Evolutionary conservation across 176 grass and related monocot species (phyloP).

Genomic region (Rhynchospora breviuscula): DNA sequence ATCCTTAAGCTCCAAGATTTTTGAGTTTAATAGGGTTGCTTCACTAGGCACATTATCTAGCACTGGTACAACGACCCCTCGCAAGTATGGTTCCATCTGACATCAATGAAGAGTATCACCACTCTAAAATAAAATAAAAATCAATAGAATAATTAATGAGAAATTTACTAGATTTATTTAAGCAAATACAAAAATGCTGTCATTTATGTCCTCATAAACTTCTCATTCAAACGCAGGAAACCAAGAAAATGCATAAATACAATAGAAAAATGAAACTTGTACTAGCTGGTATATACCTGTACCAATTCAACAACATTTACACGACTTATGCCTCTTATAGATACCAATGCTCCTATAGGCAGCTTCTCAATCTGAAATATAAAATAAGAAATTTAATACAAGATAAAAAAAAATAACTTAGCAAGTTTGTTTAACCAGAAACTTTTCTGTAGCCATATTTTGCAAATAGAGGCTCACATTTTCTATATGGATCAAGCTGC

Average conservation of each 20-base stretch:
- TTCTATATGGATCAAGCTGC: slow-evolving; percentile 83
- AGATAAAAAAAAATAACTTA: background rate
- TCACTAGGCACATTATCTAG: slow-evolving; percentile 40
- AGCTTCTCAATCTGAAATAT: slow-evolving; percentile 66
- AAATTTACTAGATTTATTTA: slow-evolving; percentile 7
- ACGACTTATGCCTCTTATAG: slow-evolving; percentile 79
- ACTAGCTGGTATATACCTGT: slow-evolving; percentile 32
- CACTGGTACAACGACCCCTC: slow-evolving; percentile 60
- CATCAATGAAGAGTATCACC: slow-evolving; percentile 57
- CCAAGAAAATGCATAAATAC: background rate
- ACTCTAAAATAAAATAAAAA: slow-evolving; percentile 42
- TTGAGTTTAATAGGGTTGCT: slow-evolving; percentile 37
- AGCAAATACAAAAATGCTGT: slow-evolving; percentile 27
- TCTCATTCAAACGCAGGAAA: background rate
- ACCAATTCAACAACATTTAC: slow-evolving; percentile 73
- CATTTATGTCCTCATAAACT: background rate
- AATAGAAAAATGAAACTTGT: background rate
- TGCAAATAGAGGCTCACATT: slow-evolving; percentile 49
- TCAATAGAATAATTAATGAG: slow-evolving; percentile 5
- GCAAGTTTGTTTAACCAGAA: background rate
- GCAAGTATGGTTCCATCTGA: slow-evolving; percentile 93
- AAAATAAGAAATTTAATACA: slow-evolving; percentile 24
- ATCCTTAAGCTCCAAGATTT: slow-evolving; percentile 61
- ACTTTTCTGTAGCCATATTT: background rate
- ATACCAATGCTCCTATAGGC: slow-evolving; percentile 72